Evolutionary conservation across 2,329 filamentous ascomycete species (phyloP).

Genomic region (Penicillium sp.): DNA sequence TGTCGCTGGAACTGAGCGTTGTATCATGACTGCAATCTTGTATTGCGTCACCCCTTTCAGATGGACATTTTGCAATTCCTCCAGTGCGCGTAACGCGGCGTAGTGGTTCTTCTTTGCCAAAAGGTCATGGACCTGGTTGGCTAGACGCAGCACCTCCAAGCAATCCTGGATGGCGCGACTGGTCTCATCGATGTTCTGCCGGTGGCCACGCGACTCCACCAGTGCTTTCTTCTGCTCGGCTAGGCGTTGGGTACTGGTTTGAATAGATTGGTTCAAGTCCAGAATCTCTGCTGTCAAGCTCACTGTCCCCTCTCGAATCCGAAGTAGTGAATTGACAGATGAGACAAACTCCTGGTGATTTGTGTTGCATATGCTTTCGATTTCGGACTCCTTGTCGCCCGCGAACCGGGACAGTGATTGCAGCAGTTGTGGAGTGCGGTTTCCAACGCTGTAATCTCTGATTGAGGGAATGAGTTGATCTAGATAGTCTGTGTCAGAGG

Average conservation of each 20-base stretch:
- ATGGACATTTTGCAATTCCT: conserved; percentile 95
- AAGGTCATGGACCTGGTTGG: conserved; percentile 91
- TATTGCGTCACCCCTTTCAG: conserved; percentile 92
- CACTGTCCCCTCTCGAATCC: conserved; percentile 87
- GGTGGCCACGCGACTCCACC: conserved; percentile 86
- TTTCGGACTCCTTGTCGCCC: conserved; percentile 82
- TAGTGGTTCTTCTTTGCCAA: conserved; percentile 94
- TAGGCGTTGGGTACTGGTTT: conserved; percentile 88
- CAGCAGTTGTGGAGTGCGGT: conserved; percentile 70
- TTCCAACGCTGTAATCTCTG: conserved; percentile 79
- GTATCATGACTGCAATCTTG: conserved; percentile 91
- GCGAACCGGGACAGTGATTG: conserved; percentile 80
- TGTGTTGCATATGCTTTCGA: conserved; percentile 89
- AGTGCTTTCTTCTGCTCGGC: conserved; percentile 92
- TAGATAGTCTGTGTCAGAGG: conserved; percentile 89
- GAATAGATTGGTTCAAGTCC: conserved; percentile 89
- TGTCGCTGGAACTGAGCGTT: conserved; percentile 89
- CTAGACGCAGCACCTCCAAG: conserved; percentile 83
- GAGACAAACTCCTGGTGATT: conserved; percentile 96
- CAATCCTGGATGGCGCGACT: conserved; percentile 86
- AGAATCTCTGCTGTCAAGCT: conserved; percentile 86
- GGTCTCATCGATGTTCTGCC: conserved; percentile 94
- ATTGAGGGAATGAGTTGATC: conserved; percentile 94
- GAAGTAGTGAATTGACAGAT: conserved; percentile 91
- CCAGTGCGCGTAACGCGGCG: conserved; percentile 85